A percentile compares a stretch with the other conserved stretches of the same genome.
phyloP scores from a whole-genome alignment of 352 stramenopile species.

The Pythium biforme region DNA sequence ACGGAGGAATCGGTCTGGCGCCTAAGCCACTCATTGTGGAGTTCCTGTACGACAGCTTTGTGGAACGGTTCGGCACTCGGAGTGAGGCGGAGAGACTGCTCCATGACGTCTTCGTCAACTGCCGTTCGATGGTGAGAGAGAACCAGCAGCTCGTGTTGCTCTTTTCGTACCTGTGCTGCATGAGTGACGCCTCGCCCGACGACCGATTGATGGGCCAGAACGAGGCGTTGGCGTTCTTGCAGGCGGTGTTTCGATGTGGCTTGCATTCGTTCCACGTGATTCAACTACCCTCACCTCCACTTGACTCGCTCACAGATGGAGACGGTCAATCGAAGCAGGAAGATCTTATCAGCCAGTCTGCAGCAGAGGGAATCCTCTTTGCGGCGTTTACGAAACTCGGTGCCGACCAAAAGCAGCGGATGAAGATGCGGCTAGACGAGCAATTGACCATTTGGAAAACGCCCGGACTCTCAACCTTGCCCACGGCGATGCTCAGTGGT shows the following conservation, averaged over 20 bases:
- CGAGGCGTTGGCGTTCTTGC: constrained; percentile 61
- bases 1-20: constrained; percentile 56
- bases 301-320: background rate
- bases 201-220: constrained; percentile 69
- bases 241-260: constrained; percentile 54
- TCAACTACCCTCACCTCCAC: constrained; percentile 25
- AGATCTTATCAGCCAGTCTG: constrained; percentile 42
- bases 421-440: constrained; percentile 40
- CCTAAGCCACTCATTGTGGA: constrained; percentile 67
- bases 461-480: constrained; percentile 1
- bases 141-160: constrained; percentile 42
- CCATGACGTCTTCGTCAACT: constrained; percentile 82
- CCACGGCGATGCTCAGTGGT: constrained; percentile 10
- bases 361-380: constrained; percentile 45
- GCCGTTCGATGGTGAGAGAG: constrained; percentile 39
- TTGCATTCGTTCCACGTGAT: constrained; percentile 57
- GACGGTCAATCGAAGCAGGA: background rate
- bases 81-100: constrained; percentile 78
- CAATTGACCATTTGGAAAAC: constrained; percentile 30
- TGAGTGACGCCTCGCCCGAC: constrained; percentile 56
- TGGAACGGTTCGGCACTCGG: constrained; percentile 63
- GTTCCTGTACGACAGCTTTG: constrained; percentile 75
- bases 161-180: constrained; percentile 71
- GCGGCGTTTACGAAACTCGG: constrained; percentile 49
- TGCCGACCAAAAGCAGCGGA: constrained; percentile 44